Conservation (phyloP, 495 filamentous ascomycete genomes). For the Penicillium antarcticum region DNA sequence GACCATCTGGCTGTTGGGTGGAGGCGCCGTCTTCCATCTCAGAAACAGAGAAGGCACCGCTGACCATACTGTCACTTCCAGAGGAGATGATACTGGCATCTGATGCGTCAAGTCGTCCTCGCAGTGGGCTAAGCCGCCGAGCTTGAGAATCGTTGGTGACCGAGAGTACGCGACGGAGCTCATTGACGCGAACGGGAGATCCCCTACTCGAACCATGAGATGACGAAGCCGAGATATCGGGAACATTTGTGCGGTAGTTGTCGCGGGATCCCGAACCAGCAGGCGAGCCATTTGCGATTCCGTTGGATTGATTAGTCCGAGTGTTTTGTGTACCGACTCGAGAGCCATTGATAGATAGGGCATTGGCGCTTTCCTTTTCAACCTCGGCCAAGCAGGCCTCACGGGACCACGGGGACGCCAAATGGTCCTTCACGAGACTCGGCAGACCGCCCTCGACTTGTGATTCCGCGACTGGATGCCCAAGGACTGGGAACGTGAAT, state of each 20-base stretch:
- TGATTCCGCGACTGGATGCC: constrained; percentile 24
- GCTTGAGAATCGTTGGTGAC: constrained; percentile 36
- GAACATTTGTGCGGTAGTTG: constrained; percentile 37
- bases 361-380: constrained; percentile 63
- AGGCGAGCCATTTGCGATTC: constrained; percentile 34
- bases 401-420: constrained; percentile 74
- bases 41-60: constrained; percentile 34
- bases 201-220: constrained; percentile 56
- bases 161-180: constrained; percentile 73
- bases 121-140: constrained; percentile 40
- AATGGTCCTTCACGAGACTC: constrained; percentile 57
- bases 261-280: constrained; percentile 27
- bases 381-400: constrained; percentile 64
- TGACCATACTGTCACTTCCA: constrained; percentile 47
- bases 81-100: constrained; percentile 38
- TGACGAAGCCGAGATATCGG: constrained; percentile 49
- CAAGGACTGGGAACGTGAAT: constrained; percentile 58
- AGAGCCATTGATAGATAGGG: constrained; percentile 69
- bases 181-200: constrained; percentile 79
- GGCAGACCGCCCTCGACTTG: constrained; percentile 35
- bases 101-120: constrained; percentile 34
- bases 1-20: constrained; percentile 26
- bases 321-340: constrained; percentile 58
- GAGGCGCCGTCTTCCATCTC: constrained; percentile 35
- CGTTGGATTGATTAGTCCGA: constrained; percentile 57